Conservation (phyloP, 768 basidiomycete genomes). For the Tulasnella sp. region DNA sequence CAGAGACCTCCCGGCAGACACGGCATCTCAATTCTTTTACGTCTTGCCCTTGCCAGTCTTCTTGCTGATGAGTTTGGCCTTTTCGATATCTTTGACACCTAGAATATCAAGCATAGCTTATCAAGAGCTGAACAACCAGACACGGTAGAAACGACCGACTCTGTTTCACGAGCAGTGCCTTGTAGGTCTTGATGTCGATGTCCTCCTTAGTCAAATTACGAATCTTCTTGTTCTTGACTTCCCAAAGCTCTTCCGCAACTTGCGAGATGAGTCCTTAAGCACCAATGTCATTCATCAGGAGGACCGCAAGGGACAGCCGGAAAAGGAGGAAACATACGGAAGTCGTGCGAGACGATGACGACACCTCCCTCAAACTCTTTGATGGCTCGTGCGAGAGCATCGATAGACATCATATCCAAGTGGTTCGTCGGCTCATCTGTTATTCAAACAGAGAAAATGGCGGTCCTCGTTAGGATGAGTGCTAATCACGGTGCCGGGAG, state of each 20-base stretch:
- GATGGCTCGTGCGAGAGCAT: conserved; percentile 90
- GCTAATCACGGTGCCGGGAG: conserved; percentile 12
- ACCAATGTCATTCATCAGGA: not conserved
- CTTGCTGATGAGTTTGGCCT: conserved; percentile 90
- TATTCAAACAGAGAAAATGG: conserved; percentile 5
- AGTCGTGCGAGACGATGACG: conserved; percentile 99
- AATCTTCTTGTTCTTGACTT: conserved; percentile 91
- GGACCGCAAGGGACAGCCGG: not conserved
- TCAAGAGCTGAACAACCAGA: not conserved
- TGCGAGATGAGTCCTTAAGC: conserved; percentile 80
- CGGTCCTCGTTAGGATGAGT: conserved; percentile 21
- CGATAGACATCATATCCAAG: conserved; percentile 96
- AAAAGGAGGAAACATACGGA: conserved; percentile 60
- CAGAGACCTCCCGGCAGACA: not conserved
- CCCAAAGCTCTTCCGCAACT: conserved; percentile 98
- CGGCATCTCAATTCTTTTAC: not conserved
- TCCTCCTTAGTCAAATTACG: conserved; percentile 74
- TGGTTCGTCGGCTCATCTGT: conserved; percentile 93
- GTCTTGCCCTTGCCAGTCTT: conserved; percentile 34
- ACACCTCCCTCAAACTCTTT: conserved; percentile 97
- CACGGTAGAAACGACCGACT: conserved; percentile 41
- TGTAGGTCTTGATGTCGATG: conserved; percentile 90
- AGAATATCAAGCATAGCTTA: not conserved
- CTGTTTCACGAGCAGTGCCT: conserved; percentile 72
- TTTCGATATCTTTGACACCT: conserved; percentile 84